phyloP scores from a whole-genome alignment of 2,329 filamentous ascomycete genomes.

The Trichoderma breve region DNA sequence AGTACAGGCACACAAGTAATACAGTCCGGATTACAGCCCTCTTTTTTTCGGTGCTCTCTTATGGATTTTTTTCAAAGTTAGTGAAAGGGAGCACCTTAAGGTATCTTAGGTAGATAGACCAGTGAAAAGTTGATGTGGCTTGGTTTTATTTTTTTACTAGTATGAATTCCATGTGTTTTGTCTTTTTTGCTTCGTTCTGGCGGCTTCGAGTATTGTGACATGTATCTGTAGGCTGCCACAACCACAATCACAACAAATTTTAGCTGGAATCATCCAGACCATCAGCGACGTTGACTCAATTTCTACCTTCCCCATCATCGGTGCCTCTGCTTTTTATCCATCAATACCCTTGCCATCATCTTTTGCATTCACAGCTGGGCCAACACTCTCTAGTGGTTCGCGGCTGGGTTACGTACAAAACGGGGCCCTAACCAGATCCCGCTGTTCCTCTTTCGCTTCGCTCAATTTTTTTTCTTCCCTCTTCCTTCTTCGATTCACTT shows the following conservation, averaged over 20 bases:
- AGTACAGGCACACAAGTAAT: background rate
- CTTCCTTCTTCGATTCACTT: background rate
- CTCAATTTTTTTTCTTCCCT: background rate
- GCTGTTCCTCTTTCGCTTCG: constrained; percentile 15
- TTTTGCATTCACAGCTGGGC: background rate
- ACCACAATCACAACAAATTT: background rate
- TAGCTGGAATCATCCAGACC: background rate
- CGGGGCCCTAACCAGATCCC: constrained; percentile 10
- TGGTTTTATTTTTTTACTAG: background rate
- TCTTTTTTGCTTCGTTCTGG: background rate
- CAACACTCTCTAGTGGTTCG: background rate
- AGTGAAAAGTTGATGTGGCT: background rate
- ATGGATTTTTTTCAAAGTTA: background rate
- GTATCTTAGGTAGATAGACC: background rate
- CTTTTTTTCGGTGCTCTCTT: background rate
- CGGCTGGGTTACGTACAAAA: constrained; percentile 8
- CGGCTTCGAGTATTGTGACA: background rate
- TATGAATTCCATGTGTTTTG: background rate
- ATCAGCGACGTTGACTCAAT: background rate
- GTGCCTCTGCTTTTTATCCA: background rate
- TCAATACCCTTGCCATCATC: background rate
- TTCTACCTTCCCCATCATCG: background rate
- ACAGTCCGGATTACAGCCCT: background rate
- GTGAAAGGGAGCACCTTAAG: background rate
- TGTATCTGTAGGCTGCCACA: background rate